Evolutionary conservation across 345 rosid genomes (phyloP), one percentile per base, ranked within the genome.

Genomic region (Populus pruinosa): DNA sequence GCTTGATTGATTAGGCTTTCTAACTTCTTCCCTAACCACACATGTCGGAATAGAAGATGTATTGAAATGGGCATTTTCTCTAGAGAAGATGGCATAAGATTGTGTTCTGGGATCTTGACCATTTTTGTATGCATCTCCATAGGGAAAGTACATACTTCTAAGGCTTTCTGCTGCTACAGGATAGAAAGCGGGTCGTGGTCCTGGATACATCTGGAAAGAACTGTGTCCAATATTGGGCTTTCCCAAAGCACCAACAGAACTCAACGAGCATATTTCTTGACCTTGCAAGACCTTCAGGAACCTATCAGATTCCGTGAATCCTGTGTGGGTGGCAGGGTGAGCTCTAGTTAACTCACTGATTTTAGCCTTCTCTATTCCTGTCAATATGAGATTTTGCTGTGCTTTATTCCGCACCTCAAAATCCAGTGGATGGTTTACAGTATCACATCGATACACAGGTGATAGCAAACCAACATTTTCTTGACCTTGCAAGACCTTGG

Each of bases 401-500:
- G 85, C 80, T 2, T 85, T 80, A 41, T 88, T 80, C 81, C 83
- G 91, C 91, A 87, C 84, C 71, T 83, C 91, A 76, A 90, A 90
- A 86, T 90, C 93, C 73, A 84, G 86, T 76, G 83, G 81, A 73
- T 80, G 86, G 89, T 87, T 90, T 76, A 77, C 80, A 71, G 85
- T 85, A 86, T 88, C 96, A 82, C 82, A 63, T 29, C 95, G 88
- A n/a, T 83, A 87, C 56, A 89, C 50, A 80, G 97, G 84, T 78
- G 95, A 91, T 61, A 86, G 84, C 41, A 89, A 94, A 90, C 90
- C 89, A 80, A 82, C 71, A 87, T 91, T 94, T 94, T 94, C 98
- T 94, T 94, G 98, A 94, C 98, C 98, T 93, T 93, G 98, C 97
- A 94, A 94, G 97, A 94, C 97, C 98, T 94, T 91, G 85, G 97